Percentiles rank a stretch among this genome's conserved stretches.
phyloP scores from a whole-genome alignment of 495 filamentous ascomycete genomes.

The Daldinia caldariorum region DNA sequence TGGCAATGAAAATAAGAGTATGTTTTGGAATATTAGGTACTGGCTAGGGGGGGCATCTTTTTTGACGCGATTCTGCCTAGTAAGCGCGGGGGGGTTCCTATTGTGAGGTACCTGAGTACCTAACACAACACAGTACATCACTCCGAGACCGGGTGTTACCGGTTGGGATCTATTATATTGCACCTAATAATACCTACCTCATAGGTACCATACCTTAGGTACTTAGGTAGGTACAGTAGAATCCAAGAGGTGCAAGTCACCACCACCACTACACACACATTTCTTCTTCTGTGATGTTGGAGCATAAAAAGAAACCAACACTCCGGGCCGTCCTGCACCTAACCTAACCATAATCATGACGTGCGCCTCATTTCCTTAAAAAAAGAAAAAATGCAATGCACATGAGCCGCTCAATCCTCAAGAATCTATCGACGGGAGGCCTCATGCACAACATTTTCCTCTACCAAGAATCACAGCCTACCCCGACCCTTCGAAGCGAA shows the following conservation, averaged over 20 bases:
- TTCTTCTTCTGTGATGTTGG: background rate
- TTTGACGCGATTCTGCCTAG: too few relatives aligned
- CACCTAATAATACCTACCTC: too few relatives aligned
- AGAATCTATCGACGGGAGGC: conserved; percentile 33
- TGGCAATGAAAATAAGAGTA: too few relatives aligned
- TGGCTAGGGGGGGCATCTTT: too few relatives aligned
- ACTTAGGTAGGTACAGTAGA: too few relatives aligned
- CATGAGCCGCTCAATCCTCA: conserved; percentile 16
- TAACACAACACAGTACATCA: conserved; percentile 3
- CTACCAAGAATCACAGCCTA: conserved; percentile 13
- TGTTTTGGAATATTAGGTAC: too few relatives aligned
- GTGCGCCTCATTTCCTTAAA: conserved; percentile 21
- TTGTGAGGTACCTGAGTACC: conserved; percentile 4
- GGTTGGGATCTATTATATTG: conserved; percentile 16
- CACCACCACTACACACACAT: conserved; percentile 6
- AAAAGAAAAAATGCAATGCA: conserved; percentile 20
- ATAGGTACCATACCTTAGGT: too few relatives aligned
- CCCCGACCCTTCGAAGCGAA: conserved; percentile 14
- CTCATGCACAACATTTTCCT: conserved; percentile 37
- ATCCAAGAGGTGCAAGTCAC: conserved; percentile 21
- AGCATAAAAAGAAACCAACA: background rate
- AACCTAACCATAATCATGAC: conserved; percentile 13
- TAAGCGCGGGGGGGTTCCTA: background rate
- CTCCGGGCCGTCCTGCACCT: background rate
- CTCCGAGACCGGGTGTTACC: conserved; percentile 19